Percentiles rank a stretch among this genome's conserved stretches.
Evolutionary conservation across 192 early-diverging fungal species (phyloP).

Genomic region (Piromyces finnis): DNA sequence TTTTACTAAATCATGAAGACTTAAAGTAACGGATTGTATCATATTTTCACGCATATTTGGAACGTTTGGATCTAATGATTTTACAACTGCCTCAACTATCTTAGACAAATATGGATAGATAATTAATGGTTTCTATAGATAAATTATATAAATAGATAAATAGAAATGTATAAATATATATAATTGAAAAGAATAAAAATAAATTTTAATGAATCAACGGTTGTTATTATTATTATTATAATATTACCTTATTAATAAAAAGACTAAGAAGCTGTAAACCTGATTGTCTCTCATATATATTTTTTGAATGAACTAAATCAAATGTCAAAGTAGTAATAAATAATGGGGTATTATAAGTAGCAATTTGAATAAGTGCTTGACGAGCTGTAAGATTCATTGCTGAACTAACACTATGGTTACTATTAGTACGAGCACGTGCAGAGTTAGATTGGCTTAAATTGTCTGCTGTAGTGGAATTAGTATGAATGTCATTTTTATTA

Average conservation of each 20-base stretch:
- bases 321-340: slow-evolving; percentile 56
- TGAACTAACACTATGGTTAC: slow-evolving; percentile 3
- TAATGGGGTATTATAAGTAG: slow-evolving; percentile 34
- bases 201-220: too few relatives aligned
- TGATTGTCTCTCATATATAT: slow-evolving; percentile 26
- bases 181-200: too few relatives aligned
- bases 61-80: slow-evolving; percentile 61
- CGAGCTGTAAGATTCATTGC: slow-evolving; percentile 35
- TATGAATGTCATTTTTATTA: not conserved
- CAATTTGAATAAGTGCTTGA: slow-evolving; percentile 53
- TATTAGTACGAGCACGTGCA: not conserved
- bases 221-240: too few relatives aligned
- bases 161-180: too few relatives aligned
- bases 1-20: slow-evolving; percentile 31
- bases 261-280: slow-evolving; percentile 48
- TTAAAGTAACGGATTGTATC: slow-evolving; percentile 31
- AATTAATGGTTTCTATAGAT: slow-evolving; percentile 40
- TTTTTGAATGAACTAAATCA: slow-evolving; percentile 53
- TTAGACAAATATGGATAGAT: slow-evolving; percentile 36
- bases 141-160: not conserved
- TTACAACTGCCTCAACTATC: slow-evolving; percentile 62
- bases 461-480: not conserved
- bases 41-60: slow-evolving; percentile 50
- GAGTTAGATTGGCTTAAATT: not conserved
- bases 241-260: slow-evolving; percentile 51